These are phyloP conservation scores for Carpinus fangiana DNA, from an alignment of 306 rosid genomes.

Conservation along the genomic window DNA sequence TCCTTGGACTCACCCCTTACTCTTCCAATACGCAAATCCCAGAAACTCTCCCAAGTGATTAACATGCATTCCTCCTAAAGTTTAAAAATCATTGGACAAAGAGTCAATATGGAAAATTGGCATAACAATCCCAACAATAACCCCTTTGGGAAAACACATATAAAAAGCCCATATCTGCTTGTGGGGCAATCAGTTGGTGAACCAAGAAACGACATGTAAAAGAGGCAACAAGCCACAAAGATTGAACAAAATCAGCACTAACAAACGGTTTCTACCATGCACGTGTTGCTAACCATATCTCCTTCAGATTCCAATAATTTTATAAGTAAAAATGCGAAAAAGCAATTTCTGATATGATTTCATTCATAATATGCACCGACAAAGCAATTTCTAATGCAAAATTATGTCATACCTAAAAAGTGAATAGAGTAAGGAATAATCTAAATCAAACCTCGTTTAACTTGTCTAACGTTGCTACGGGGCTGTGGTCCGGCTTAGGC, in stretches of 20 bases:
- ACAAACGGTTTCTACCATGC: not conserved
- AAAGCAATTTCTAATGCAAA: not conserved
- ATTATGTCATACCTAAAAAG: too few relatives aligned
- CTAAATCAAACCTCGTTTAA: conserved; percentile 63
- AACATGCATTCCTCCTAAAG: not conserved
- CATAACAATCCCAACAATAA: not conserved
- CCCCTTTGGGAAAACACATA: not conserved
- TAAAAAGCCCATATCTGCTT: not conserved
- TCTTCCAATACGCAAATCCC: not conserved
- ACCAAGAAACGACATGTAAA: not conserved
- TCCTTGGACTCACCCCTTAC: not conserved
- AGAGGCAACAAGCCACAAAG: not conserved
- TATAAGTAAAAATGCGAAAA: too few relatives aligned
- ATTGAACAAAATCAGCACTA: not conserved
- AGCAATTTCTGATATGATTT: not conserved
- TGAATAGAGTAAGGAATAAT: not conserved
- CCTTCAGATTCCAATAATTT: not conserved
- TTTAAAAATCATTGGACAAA: not conserved
- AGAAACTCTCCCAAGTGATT: not conserved
- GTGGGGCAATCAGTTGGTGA: not conserved
- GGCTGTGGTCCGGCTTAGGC: conserved; percentile 77
- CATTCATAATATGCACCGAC: not conserved
- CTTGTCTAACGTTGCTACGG: conserved; percentile 77
- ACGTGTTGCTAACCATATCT: not conserved
- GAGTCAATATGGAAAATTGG: not conserved